phyloP scores from a whole-genome alignment of 129 eudicot species.

The Lonicera japonica region DNA sequence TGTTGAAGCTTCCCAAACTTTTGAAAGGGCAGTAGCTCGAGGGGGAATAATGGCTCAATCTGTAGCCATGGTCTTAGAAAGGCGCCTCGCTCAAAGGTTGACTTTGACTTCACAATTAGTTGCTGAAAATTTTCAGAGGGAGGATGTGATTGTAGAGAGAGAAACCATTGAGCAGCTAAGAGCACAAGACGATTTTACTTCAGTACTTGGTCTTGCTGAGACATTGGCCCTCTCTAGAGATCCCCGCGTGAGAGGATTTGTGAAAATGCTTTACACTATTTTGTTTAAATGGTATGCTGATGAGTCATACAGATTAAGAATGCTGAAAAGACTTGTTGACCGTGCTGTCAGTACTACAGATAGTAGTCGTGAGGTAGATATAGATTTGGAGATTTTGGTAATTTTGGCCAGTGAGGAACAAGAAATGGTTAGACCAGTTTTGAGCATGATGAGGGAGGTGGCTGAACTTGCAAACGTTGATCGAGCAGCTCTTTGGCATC shows the following conservation, averaged over 20 bases:
- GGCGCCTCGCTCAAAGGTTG: conserved; percentile 58
- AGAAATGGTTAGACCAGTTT: conserved; percentile 83
- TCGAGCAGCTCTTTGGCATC: conserved; percentile 99
- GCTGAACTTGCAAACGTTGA: conserved; percentile 97
- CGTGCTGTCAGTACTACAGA: conserved; percentile 63
- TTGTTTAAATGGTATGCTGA: conserved; percentile 94
- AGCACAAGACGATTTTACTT: conserved; percentile 74
- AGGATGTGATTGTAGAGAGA: conserved; percentile 48
- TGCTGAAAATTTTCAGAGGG: conserved; percentile 49
- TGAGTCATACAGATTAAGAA: conserved; percentile 72
- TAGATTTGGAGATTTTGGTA: conserved; percentile 80
- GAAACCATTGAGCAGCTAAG: conserved; percentile 60
- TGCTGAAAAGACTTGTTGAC: conserved; percentile 82
- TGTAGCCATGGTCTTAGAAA: conserved; percentile 78
- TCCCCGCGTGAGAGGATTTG: conserved; percentile 63
- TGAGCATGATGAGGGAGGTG: conserved; percentile 94
- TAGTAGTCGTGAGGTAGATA: conserved; percentile 58
- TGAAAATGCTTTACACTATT: conserved; percentile 76
- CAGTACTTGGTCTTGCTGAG: conserved; percentile 88
- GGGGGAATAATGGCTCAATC: conserved; percentile 76
- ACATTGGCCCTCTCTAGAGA: conserved; percentile 74
- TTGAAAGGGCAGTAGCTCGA: conserved; percentile 81
- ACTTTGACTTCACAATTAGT: conserved; percentile 50
- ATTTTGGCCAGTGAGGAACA: conserved; percentile 72
- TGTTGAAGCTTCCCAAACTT: conserved; percentile 82